Base-by-base conservation (phyloP, 495 filamentous ascomycete genomes). In the Clavariopsis aquatica region DNA sequence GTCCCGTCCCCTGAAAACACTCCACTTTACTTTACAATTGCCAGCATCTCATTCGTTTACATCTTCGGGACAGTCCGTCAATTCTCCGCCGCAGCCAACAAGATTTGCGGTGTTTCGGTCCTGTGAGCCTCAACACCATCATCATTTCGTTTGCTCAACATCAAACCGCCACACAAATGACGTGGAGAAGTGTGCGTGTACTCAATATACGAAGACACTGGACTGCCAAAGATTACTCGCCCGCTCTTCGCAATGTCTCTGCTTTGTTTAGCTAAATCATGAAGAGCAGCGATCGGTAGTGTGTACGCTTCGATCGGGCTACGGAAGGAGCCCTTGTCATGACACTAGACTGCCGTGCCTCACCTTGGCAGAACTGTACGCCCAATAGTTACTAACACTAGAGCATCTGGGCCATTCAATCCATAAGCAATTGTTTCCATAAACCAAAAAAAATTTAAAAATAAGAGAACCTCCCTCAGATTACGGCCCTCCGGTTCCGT, bases 381-480 rank as follows among this genome's bases (percentile, higher is more conserved):
- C 3, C 6, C 3, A 43, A 17, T 8, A 49, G 4, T 49, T 49
- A 49, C 47, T 24, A 49, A 49, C 20, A 9, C 12, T 5, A 10
- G 38, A 49, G n/a, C 47, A 49, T 49, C 47, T 49, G 47, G 47
- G 2, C 47, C 47, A n/a, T 49, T 22, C n/a, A 23, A 23, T 49
- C 47, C 1, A n/a, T 49, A 49, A 43, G 38, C 38, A 43, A 24
- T 49, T 27, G 47, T 49, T 27, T 27, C 24, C 20, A 7, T 10
- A 3, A 24, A 13, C 47, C 47, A 49, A 49, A 27, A 22, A 24
- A 49, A 9, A 9, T 8, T 4, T n/a, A n/a, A n/a, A n/a, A n/a
- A n/a, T n/a, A n/a, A n/a, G n/a, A n/a, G n/a, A n/a, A n/a, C n/a
- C n/a, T 13, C 26, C 19, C 9, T 22, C 47, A 24, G 20, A 3